Conservation (phyloP, 192 early-diverging fungal species). For the Chytriomyces hyalinus region DNA sequence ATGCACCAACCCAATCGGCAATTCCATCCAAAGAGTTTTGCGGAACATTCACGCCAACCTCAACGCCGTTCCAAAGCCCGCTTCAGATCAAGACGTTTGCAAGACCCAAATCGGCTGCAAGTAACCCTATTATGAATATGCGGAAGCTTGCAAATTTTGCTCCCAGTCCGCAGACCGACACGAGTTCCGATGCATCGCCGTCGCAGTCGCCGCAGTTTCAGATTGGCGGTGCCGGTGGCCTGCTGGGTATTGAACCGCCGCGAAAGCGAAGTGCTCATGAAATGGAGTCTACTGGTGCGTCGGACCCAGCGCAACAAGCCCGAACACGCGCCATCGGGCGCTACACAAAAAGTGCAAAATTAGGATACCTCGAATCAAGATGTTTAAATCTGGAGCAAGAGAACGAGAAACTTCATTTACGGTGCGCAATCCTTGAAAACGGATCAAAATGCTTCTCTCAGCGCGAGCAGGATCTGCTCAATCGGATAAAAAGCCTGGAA, state of each 20-base stretch:
- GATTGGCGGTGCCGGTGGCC: neutral
- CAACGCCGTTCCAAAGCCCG: no score
- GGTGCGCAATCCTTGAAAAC: conserved; percentile 48
- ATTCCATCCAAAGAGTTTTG: no score
- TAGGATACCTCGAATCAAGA: conserved; percentile 82
- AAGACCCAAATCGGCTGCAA: no score
- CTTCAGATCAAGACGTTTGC: no score
- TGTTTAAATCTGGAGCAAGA: conserved; percentile 80
- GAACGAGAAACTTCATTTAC: conserved; percentile 55
- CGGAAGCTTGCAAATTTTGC: no score
- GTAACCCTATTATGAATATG: no score
- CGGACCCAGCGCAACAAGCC: neutral
- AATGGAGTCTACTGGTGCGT: neutral
- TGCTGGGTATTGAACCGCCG: neutral
- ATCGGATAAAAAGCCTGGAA: conserved; percentile 37
- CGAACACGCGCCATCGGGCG: no score
- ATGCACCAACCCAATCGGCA: no score
- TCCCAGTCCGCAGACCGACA: no score
- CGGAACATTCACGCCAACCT: no score
- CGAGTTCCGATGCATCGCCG: neutral
- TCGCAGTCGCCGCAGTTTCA: neutral
- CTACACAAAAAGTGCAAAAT: neutral
- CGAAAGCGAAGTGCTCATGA: neutral
- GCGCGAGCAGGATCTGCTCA: conserved; percentile 42
- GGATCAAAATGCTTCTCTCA: conserved; percentile 37